Evolutionary conservation across 495 filamentous ascomycete genomes (phyloP).

Genomic region (Daldinia childiae): DNA sequence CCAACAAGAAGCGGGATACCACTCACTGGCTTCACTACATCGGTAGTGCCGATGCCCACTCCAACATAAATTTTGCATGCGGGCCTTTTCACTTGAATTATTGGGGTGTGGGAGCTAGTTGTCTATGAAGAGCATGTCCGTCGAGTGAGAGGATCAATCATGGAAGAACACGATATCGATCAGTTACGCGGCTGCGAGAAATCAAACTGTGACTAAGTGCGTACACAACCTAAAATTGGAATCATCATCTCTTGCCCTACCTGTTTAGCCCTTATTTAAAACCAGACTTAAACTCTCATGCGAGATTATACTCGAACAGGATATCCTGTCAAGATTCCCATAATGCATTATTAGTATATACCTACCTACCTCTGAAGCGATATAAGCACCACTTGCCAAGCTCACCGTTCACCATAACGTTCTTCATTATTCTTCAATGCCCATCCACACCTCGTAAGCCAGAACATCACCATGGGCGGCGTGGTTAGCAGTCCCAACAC

Average conservation of each 20-base stretch:
- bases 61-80: neutral
- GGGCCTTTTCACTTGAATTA: neutral
- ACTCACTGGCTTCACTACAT: conserved; percentile 19
- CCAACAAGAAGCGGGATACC: conserved; percentile 29
- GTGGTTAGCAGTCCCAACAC: conserved; percentile 51
- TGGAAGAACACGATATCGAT: neutral
- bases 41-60: neutral
- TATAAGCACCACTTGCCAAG: neutral
- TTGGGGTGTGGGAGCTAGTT: neutral
- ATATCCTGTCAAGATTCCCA: neutral
- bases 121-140: neutral
- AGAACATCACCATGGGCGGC: conserved; percentile 53
- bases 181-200: no score
- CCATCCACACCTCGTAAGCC: conserved; percentile 56
- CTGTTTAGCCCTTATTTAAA: neutral
- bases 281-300: neutral
- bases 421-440: conserved; percentile 45
- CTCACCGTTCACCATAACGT: conserved; percentile 38
- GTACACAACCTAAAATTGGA: neutral
- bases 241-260: neutral
- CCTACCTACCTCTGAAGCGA: conserved; percentile 22
- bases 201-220: no score
- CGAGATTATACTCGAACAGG: neutral
- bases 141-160: neutral
- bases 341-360: conserved; percentile 31